Evolutionary conservation across 495 filamentous ascomycete species (phyloP), one percentile per base, ranked within the genome.

Genomic region (Penicillium simplicissimum): DNA sequence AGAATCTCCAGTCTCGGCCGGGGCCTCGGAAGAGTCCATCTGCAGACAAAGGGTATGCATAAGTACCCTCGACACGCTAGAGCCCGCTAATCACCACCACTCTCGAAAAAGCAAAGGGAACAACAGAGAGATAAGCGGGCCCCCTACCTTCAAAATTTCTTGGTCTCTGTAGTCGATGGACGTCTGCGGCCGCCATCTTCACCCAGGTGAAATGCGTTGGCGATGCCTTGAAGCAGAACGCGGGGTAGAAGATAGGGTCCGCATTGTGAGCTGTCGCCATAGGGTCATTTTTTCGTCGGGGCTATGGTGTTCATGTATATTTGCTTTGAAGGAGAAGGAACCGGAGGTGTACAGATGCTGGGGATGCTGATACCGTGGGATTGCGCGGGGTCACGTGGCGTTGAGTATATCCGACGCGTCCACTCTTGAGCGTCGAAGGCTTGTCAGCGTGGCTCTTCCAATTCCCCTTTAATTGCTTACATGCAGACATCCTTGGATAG

Each of bases 161-260:
- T 49, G 84, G 82, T 49, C 74, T 74, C 45, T 76, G 70, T 31
- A 97, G 74, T 19, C 69, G 70, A 60, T 79, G 84, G 17, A 97
- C 84, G 67, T 96, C 91, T 45, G 77, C 72, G 2, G 85, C 85
- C 3, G 85, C 87, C 57, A 98, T 76, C 60, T 90, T 90, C 71
- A 89, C 92, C 94, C 92, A 98, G 67, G 80, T 76, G 68, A 86
- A 86, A 74, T 90, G 88, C 17, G 93, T 97, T 10, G 90, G 90
- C 9, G 96, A 96, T 8, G 88, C 82, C 55, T 81, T 74, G 74
- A 93, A 96, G 78, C 92, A 96, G 74, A 88, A 96, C 17, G 88
- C 87, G 15, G 92, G 92, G 70, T 97, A 96, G 70, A 90, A 85
- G 51, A 69, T 78, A 43, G 74, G 68, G 40, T 59, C 63, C 53